These are phyloP conservation scores for Cryptosporidium meleagridis DNA, from an alignment of 169 alveolate genomes.

Conservation along the genomic window DNA sequence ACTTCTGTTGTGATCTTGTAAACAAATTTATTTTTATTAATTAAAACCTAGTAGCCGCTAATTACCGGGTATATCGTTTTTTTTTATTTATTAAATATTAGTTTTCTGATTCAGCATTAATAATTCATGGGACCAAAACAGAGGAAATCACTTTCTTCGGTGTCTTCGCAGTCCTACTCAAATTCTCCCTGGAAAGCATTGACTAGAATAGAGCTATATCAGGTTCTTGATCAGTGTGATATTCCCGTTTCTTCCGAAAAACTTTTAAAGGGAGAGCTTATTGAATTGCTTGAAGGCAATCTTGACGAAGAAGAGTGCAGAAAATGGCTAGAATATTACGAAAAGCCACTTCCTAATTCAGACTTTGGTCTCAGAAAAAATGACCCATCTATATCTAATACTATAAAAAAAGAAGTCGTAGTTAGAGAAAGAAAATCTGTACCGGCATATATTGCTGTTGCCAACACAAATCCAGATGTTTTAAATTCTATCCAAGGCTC, in stretches of 20 bases:
- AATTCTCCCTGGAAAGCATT: conserved; percentile 62
- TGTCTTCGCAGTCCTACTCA: conserved; percentile 15
- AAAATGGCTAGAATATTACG: conserved; percentile 55
- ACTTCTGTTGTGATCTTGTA: not conserved
- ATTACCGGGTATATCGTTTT: not conserved
- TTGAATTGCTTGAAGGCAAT: conserved; percentile 28
- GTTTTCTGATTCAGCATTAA: not conserved
- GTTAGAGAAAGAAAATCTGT: conserved; percentile 40
- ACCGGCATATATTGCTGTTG: conserved; percentile 54
- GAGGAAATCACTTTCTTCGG: conserved; percentile 32
- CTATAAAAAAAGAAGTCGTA: not conserved
- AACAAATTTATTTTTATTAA: not conserved
- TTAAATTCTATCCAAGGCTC: not conserved
- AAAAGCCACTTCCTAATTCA: conserved; percentile 42
- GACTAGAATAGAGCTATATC: conserved; percentile 37
- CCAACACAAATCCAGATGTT: conserved; percentile 21
- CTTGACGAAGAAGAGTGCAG: conserved; percentile 29
- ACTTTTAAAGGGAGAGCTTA: conserved; percentile 37
- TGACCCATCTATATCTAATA: not conserved
- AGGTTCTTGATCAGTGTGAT: conserved; percentile 39
- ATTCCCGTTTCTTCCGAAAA: conserved; percentile 37
- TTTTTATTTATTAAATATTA: not conserved
- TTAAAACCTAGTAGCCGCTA: not conserved
- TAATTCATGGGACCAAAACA: conserved; percentile 43
- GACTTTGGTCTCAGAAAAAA: conserved; percentile 5